Evolutionary conservation across 2,329 filamentous ascomycete species (phyloP), one percentile per base, ranked within the genome.

Genomic region (Eutypella sp.): DNA sequence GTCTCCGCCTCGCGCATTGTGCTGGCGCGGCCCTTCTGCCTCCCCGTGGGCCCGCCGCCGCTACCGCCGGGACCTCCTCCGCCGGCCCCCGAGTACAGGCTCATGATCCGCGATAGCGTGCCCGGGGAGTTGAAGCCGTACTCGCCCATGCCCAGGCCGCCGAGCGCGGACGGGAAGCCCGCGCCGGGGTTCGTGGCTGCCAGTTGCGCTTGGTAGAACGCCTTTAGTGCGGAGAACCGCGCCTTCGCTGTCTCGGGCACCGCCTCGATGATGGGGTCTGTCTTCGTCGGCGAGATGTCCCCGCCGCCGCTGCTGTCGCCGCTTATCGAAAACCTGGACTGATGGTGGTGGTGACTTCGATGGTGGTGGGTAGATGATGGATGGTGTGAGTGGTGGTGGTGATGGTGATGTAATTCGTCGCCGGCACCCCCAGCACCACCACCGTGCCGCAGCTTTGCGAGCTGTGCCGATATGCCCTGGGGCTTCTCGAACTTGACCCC

Each of bases 401-500:
- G 63, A 5, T 81, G 79, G 27, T 80, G n/a, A n/a, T n/a, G n/a
- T n/a, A n/a, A n/a, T n/a, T n/a, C 80, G 52, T 4, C 13, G 13
- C 29, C 13, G 29, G 4, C 16, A 15, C 29, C 29, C 5, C 29
- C 29, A 15, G 5, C 5, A 15, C 5, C 29, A n/a, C 11, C 4
- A 15, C 29, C 29, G 29, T 83, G 82, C 34, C 81, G 82, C 46
- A 93, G 68, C 57, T 84, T 86, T 31, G 84, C 71, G 8, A 96
- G 72, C 63, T 99, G 93, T 23, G 79, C 76, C 53, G 88, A 85
- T 50, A 99, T 90, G 50, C 89, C 89, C 48, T 88, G 93, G 9
- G 87, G 83, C 57, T 92, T 91, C 59, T 92, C 89, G 62, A 99
- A 95, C 58, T 88, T 82, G 65, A 99, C 84, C 31, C 87, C 89